phyloP scores from a whole-genome alignment of 495 filamentous ascomycete species.

The Letharia lupina region DNA sequence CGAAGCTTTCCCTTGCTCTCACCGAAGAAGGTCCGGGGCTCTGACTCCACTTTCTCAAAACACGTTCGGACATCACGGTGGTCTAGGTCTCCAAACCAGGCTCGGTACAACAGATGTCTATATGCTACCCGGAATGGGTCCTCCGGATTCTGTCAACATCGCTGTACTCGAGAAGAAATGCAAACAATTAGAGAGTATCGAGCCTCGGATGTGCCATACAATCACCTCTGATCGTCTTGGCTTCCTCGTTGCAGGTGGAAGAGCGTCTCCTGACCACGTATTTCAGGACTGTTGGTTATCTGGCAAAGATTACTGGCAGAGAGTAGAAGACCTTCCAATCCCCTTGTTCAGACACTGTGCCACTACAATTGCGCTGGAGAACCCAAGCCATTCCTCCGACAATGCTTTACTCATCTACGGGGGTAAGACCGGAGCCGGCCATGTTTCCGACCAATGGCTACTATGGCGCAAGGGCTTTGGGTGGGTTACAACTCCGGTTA shows the following conservation, averaged over 20 bases:
- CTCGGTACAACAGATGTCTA: constrained; percentile 56
- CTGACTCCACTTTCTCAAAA: not conserved
- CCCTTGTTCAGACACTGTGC: constrained; percentile 69
- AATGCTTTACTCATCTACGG: constrained; percentile 53
- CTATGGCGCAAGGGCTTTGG: constrained; percentile 50
- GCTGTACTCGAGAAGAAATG: constrained; percentile 11
- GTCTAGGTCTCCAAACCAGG: constrained; percentile 52
- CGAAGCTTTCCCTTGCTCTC: not conserved
- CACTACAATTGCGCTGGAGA: constrained; percentile 39
- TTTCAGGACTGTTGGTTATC: constrained; percentile 67
- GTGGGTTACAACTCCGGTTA: constrained; percentile 43
- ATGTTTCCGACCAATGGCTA: constrained; percentile 52
- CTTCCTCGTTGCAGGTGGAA: constrained; percentile 66
- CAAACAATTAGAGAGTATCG: constrained; percentile 33
- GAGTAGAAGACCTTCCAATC: constrained; percentile 50
- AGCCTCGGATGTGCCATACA: constrained; percentile 67
- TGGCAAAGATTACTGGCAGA: constrained; percentile 50
- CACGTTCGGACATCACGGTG: constrained; percentile 42
- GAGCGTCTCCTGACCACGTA: constrained; percentile 60
- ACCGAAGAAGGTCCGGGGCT: constrained; percentile 13
- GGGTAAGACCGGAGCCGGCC: constrained; percentile 54
- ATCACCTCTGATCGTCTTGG: constrained; percentile 48
- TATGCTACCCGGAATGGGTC: constrained; percentile 12
- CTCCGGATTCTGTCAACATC: constrained; percentile 1
- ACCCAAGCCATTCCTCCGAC: constrained; percentile 25